A percentile compares a stretch with the other conserved stretches of the same genome.
Evolutionary conservation across 2,329 filamentous ascomycete genomes (phyloP).

Genomic region (Diplodia corticola): DNA sequence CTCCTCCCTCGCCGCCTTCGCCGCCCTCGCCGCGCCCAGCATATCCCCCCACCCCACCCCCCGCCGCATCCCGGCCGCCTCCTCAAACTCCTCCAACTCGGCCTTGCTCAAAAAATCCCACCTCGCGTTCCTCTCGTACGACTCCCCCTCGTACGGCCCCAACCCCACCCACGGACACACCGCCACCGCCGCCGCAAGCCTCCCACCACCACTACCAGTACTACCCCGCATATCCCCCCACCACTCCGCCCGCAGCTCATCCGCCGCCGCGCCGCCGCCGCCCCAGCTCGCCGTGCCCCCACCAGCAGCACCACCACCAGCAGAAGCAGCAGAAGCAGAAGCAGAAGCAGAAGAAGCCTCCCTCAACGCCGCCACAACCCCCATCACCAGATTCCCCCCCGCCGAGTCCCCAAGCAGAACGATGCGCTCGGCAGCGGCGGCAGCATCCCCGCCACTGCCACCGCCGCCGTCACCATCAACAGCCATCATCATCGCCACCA

Average conservation of each 20-base stretch:
- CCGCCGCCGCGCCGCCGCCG: constrained; percentile 24
- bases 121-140: neutral
- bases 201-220: too few relatives aligned
- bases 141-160: neutral
- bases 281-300: too few relatives aligned
- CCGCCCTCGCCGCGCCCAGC: neutral
- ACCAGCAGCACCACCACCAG: too few relatives aligned
- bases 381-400: constrained; percentile 46
- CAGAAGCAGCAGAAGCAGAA: too few relatives aligned
- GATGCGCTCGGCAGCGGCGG: constrained; percentile 38
- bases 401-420: constrained; percentile 51
- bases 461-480: too few relatives aligned
- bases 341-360: too few relatives aligned
- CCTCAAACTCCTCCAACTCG: neutral
- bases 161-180: constrained; percentile 3
- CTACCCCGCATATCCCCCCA: neutral
- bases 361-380: constrained; percentile 41
- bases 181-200: neutral
- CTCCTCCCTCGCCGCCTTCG: neutral
- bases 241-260: neutral
- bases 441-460: too few relatives aligned
- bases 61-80: neutral
- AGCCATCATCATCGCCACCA: too few relatives aligned
- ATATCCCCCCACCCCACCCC: neutral
- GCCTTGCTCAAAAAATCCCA: neutral